phyloP scores from a whole-genome alignment of 2,329 filamentous ascomycete genomes.

The Alternaria rosae region DNA sequence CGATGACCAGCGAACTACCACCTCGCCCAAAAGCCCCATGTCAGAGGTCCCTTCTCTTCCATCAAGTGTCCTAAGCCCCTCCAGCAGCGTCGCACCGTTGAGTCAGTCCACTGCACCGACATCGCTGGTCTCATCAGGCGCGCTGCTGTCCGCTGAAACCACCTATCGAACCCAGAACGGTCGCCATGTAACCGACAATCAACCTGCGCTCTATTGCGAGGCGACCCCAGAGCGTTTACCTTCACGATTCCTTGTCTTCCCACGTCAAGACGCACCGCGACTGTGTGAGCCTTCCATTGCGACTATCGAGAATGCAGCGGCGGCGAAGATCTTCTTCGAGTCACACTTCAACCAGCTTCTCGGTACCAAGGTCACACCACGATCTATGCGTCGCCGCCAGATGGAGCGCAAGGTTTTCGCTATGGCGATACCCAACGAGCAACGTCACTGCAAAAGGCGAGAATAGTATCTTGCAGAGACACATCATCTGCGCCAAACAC shows the following conservation, averaged over 20 bases:
- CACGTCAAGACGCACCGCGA: constrained; percentile 43
- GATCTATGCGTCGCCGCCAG: constrained; percentile 67
- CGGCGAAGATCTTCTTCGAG: constrained; percentile 87
- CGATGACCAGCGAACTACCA: constrained; percentile 4
- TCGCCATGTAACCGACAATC: constrained; percentile 20
- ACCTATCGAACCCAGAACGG: constrained; percentile 29
- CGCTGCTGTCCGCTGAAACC: constrained; percentile 39
- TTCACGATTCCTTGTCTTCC: constrained; percentile 40
- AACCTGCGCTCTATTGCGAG: constrained; percentile 26
- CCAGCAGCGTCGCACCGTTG: constrained; percentile 34
- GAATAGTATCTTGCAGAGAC: constrained; percentile 73
- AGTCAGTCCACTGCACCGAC: constrained; percentile 48
- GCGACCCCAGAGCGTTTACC: constrained; percentile 22
- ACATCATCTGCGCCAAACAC: constrained; percentile 75
- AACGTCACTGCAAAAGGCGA: constrained; percentile 60
- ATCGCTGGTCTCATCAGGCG: constrained; percentile 44
- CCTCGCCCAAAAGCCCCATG: constrained; percentile 15
- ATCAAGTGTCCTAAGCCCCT: constrained; percentile 34
- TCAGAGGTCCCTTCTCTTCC: constrained; percentile 31
- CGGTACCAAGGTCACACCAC: constrained; percentile 60
- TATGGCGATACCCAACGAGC: constrained; percentile 64
- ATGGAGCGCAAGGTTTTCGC: constrained; percentile 70
- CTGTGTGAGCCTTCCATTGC: constrained; percentile 49
- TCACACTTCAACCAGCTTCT: constrained; percentile 80
- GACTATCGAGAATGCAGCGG: constrained; percentile 80